Evolutionary conservation across 164 flowering plant species (phyloP).

Genomic region (Magnolia kwangsiensis): DNA sequence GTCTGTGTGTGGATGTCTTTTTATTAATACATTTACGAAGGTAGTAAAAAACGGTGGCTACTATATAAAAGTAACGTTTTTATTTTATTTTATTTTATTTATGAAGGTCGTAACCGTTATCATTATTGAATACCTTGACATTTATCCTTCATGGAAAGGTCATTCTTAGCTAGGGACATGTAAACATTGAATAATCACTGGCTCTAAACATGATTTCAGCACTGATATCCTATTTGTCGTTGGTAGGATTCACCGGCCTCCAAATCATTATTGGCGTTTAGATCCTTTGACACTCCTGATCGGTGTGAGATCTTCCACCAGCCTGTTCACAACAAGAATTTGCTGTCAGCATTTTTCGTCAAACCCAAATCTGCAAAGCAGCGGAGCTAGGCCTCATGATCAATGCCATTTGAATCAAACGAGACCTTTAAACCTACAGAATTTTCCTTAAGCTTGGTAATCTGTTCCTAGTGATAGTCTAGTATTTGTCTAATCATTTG

Average conservation of each 20-base stretch:
- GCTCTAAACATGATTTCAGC: too few relatives aligned
- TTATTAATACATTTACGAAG: too few relatives aligned
- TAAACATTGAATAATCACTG: neutral
- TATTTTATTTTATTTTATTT: too few relatives aligned
- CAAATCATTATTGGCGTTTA: constrained; percentile 33
- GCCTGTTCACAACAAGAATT: constrained; percentile 68
- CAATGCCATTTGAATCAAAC: neutral
- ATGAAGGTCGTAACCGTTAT: neutral
- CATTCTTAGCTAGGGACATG: neutral
- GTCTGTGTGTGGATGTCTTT: too few relatives aligned
- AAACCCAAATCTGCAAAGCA: constrained; percentile 52
- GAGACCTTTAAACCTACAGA: neutral
- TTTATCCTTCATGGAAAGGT: too few relatives aligned
- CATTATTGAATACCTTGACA: neutral
- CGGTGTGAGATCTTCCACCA: constrained; percentile 35
- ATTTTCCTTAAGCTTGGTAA: neutral
- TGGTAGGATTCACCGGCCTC: constrained; percentile 51
- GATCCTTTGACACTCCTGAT: constrained; percentile 50
- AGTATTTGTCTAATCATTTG: neutral
- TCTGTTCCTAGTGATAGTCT: neutral
- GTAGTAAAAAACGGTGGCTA: too few relatives aligned
- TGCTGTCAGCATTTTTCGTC: constrained; percentile 65
- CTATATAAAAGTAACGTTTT: too few relatives aligned
- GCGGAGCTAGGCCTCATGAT: constrained; percentile 38
- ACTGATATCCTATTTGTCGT: too few relatives aligned